A percentile compares a stretch with the other conserved stretches of the same genome.
phyloP scores from a whole-genome alignment of 2,329 filamentous ascomycete species.

The Raffaelea albimanens region DNA sequence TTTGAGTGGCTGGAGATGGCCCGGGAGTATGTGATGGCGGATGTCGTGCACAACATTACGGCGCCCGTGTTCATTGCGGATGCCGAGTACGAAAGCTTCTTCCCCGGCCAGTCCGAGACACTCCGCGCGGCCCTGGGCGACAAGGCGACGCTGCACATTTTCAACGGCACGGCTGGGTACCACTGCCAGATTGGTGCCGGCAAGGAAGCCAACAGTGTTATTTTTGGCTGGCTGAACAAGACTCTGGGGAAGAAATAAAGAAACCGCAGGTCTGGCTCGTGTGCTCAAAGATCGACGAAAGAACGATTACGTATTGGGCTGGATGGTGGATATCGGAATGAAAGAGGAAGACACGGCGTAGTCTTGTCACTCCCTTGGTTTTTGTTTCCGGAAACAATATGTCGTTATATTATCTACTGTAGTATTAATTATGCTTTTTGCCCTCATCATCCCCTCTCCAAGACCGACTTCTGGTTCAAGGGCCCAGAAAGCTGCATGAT shows the following conservation, averaged over 20 bases:
- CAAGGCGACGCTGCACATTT: slow-evolving; percentile 1
- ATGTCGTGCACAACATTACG: background rate
- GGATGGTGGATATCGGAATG: too few species aligned
- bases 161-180: slow-evolving; percentile 4
- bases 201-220: slow-evolving; percentile 3
- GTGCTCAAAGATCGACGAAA: too few species aligned
- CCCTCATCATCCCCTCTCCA: too few species aligned
- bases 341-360: too few species aligned
- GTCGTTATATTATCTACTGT: too few species aligned
- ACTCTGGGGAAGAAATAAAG: background rate
- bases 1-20: slow-evolving; percentile 1
- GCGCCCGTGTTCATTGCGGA: slow-evolving; percentile 4
- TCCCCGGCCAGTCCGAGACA: slow-evolving; percentile 1
- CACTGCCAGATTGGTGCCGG: slow-evolving; percentile 3
- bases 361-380: too few species aligned
- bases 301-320: too few species aligned
- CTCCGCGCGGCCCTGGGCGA: background rate
- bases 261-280: too few species aligned
- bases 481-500: too few species aligned
- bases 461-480: too few species aligned
- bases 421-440: too few species aligned
- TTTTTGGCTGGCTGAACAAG: slow-evolving; percentile 5
- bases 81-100: slow-evolving; percentile 1
- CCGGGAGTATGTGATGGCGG: background rate
- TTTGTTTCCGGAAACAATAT: too few species aligned